phyloP scores from a whole-genome alignment of 2,329 filamentous ascomycete species.

The Lasiodiplodia sp. region DNA sequence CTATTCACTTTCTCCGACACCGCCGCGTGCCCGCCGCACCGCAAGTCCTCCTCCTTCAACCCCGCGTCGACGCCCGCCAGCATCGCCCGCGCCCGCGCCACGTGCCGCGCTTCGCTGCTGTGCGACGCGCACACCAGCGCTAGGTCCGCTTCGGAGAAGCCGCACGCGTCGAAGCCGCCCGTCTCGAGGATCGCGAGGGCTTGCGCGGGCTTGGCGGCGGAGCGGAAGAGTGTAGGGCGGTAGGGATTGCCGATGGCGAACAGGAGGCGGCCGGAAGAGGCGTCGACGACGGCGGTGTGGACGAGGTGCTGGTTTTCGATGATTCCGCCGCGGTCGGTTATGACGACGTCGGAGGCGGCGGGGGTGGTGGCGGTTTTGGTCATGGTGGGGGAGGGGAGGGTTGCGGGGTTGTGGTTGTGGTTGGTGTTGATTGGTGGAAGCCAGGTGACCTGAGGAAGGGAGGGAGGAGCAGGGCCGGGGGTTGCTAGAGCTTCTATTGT shows the following conservation, averaged over 20 bases:
- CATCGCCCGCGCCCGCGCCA: constrained; percentile 49
- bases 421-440: background rate
- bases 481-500: too few relatives aligned
- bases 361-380: background rate
- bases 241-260: constrained; percentile 51
- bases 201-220: constrained; percentile 57
- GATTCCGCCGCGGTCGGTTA: constrained; percentile 19
- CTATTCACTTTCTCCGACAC: constrained; percentile 41
- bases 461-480: too few relatives aligned
- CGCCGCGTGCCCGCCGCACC: constrained; percentile 53
- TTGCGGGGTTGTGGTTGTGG: background rate
- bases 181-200: constrained; percentile 55
- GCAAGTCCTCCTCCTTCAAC: constrained; percentile 47
- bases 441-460: too few relatives aligned
- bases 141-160: constrained; percentile 52
- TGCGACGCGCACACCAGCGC: constrained; percentile 59
- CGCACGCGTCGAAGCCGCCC: constrained; percentile 45
- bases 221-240: constrained; percentile 54
- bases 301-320: constrained; percentile 44
- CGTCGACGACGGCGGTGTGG: constrained; percentile 43
- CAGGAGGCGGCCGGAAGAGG: constrained; percentile 48
- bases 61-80: constrained; percentile 41
- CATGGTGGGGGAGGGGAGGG: background rate
- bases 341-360: background rate
- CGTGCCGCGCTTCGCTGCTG: constrained; percentile 53